Evolutionary conservation across 208 protist genomes (phyloP), one percentile per base, ranked within the genome.

Genomic region (Herpetomonas muscarum): DNA sequence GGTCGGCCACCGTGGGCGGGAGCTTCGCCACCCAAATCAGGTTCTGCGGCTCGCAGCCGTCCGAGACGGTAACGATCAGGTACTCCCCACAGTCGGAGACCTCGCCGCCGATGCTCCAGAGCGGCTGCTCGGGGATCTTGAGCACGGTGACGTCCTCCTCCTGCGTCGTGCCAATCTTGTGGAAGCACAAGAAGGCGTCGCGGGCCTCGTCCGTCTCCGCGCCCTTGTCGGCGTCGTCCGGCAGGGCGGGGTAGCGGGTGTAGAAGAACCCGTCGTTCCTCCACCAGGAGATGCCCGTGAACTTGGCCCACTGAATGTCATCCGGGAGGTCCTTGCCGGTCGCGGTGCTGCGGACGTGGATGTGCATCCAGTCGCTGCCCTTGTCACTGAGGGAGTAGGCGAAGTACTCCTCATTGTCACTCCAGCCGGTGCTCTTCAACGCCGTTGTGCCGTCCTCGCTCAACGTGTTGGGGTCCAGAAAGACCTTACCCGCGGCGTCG

Each of bases 221-320:
- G n/a, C 90, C 92, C 49, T 86, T 80, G 66, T 93, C 90, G 10
- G 61, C 55, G 21, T 68, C 69, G 21, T 81, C 85, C 13, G 37
- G 39, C 5, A 92, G 69, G 19, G 71, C 72, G 15, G 81, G 80
- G 61, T 86, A 98, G 65, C 90, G 81, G 24, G 76, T 79, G 74
- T 98, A 98, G 71, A 97, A 98, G 61, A 98, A 97, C 44, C 95
- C 95, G 0, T 77, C 44, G 62, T 92, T 81, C 24, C 52, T 59
- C 71, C 78, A 91, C 84, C 81, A 98, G 30, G 84, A 60, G 59
- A 97, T 76, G 55, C 52, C 55, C 10, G 90, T 84, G 63, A 97
- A 97, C 78, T 97, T 97, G 12, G 76, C 85, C 81, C 85, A 97
- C 41, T 92, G 52, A 26, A 97, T 49, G 15, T 80, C 71, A 58